Evolutionary conservation across 257 asterid genomes (phyloP), one percentile per base, ranked within the genome.

Genomic region (Solanum paucissectum): DNA sequence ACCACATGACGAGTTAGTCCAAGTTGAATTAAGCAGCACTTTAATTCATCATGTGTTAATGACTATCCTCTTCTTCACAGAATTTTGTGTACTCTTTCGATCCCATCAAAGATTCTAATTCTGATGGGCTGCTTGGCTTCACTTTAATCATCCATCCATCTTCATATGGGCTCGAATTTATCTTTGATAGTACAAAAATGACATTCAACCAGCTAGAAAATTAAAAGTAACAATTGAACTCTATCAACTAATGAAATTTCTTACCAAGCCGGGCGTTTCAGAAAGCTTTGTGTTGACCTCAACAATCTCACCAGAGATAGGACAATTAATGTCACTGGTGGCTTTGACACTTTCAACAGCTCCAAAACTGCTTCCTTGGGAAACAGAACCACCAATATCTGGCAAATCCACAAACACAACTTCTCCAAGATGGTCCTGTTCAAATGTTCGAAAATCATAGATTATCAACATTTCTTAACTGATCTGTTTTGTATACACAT

Each of bases 81-180:
- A 94, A 94, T 88, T 92, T 94, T 14, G 96, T 93, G 91, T 96
- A 95, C 90, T 91, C 98, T 86, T 93, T 93, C 49, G 94, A 82
- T 76, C 92, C 96, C 99, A 95, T 84, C 86, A 96, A 87, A 83
- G 91, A 86, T 12, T 88, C 95, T 79, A 95, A 87, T 38, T 96
- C 99, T 27, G 96, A 92, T 36, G 97, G 93, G 83, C 86, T 91
- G 86, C 87, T 90, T 9, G 99, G 98, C 92, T 95, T 95, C 94
- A 95, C 93, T 88, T 96, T 96, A 81, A 96, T 95, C 98, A 96
- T 95, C 99, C 99, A 96, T 79, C 99, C 98, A 20, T 94, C 98
- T 86, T 93, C 98, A 89, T 94, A 96, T 81, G 99, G 98, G 88
- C 98, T 93, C 52, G 94, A 58, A 74, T 96, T 95, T 76, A 95